These are phyloP conservation scores for Lentinus brumalis DNA, from an alignment of 768 basidiomycete species.

Conservation along the genomic window DNA sequence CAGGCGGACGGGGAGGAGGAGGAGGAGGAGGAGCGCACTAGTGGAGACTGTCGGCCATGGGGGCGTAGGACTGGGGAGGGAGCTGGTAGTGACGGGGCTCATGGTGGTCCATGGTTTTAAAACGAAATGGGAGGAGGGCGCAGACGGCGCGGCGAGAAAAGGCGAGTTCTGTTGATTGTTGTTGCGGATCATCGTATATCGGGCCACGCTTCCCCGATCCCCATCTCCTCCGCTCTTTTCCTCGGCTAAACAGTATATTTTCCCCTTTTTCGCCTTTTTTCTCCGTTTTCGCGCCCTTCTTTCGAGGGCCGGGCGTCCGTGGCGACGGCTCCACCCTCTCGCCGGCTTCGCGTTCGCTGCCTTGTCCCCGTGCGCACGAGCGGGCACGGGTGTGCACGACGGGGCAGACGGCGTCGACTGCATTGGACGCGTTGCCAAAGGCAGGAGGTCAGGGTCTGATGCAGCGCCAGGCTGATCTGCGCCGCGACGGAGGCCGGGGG, in stretches of 20 bases:
- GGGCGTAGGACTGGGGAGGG: constrained; percentile 26
- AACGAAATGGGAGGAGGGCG: constrained; percentile 25
- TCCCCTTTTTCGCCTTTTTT: constrained; percentile 10
- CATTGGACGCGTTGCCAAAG: too few species aligned
- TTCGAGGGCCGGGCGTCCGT: constrained; percentile 11
- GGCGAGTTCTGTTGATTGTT: constrained; percentile 29
- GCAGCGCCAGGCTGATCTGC: constrained; percentile 5
- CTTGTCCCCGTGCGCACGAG: too few species aligned
- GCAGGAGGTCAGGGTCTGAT: constrained; percentile 6
- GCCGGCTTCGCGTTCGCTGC: background rate
- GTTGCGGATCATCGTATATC: constrained; percentile 40
- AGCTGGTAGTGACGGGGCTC: constrained; percentile 26
- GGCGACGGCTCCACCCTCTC: constrained; percentile 17
- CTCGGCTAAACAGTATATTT: constrained; percentile 19
- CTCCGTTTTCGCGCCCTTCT: constrained; percentile 6
- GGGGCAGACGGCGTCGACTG: too few species aligned
- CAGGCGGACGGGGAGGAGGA: background rate
- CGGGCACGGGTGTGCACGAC: too few species aligned
- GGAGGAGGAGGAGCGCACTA: constrained; percentile 30
- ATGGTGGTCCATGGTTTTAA: constrained; percentile 32
- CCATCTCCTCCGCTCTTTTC: constrained; percentile 19
- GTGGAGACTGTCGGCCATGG: constrained; percentile 37
- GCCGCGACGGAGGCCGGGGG: constrained; percentile 10
- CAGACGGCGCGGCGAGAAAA: constrained; percentile 24
- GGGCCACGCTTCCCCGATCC: constrained; percentile 31